phyloP scores from a whole-genome alignment of 129 eudicot species.

The Smallanthus sonchifolius region DNA sequence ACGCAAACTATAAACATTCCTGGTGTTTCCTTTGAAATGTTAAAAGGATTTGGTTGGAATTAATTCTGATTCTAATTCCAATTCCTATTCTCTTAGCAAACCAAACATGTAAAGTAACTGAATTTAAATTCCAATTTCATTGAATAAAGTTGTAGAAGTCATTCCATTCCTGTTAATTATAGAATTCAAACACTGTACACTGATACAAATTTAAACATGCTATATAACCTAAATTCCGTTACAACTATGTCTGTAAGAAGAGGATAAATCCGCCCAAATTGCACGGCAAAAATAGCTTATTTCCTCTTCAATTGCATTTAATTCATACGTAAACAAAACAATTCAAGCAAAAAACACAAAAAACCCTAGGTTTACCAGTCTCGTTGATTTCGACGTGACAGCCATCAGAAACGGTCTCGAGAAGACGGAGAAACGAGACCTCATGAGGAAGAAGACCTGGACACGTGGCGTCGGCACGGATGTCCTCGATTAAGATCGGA shows the following conservation, averaged over 20 bases:
- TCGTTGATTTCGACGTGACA: constrained; percentile 81
- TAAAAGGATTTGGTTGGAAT: too few relatives aligned
- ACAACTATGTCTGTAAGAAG: background rate
- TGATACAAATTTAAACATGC: background rate
- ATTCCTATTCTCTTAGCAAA: too few relatives aligned
- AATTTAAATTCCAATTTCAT: too few relatives aligned
- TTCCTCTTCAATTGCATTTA: background rate
- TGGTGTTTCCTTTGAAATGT: too few relatives aligned
- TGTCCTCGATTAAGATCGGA: constrained; percentile 78
- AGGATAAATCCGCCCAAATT: background rate
- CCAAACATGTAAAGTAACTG: too few relatives aligned
- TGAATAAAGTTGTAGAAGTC: background rate
- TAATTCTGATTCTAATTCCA: too few relatives aligned
- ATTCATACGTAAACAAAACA: background rate
- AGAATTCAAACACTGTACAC: too few relatives aligned
- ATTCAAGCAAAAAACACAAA: background rate
- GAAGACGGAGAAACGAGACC: constrained; percentile 71
- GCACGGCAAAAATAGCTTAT: background rate
- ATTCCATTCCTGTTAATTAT: background rate
- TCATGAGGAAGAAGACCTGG: constrained; percentile 88
- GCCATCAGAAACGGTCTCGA: constrained; percentile 71
- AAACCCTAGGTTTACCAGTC: constrained; percentile 51
- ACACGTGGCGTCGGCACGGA: constrained; percentile 67
- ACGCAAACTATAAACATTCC: too few relatives aligned
- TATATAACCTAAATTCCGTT: background rate